Evolutionary conservation across 805 yeast species (phyloP).

Genomic region (Metschnikowia cubensis): DNA sequence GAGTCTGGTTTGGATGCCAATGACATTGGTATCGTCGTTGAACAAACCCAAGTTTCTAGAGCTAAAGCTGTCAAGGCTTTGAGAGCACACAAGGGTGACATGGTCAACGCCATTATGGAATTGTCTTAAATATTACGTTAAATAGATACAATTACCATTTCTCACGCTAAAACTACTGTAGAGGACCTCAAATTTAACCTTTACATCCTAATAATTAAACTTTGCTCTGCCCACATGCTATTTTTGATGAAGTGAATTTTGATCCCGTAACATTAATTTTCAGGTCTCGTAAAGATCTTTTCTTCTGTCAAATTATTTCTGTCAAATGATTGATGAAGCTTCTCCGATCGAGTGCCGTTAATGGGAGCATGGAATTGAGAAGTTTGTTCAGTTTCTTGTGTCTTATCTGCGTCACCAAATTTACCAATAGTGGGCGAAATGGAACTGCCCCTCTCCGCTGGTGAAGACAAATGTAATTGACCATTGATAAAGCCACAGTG

Average conservation of each 20-base stretch:
- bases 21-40: conserved; percentile 81
- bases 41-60: conserved; percentile 87
- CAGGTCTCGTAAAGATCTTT: background rate
- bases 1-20: conserved; percentile 77
- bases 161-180: background rate
- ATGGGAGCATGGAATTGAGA: background rate
- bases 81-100: conserved; percentile 83
- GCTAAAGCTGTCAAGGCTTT: conserved; percentile 89
- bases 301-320: background rate
- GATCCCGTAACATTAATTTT: background rate
- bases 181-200: background rate
- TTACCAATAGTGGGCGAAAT: background rate
- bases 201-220: background rate
- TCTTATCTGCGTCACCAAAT: background rate
- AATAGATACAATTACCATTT: background rate
- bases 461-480: conserved; percentile 3
- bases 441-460: background rate
- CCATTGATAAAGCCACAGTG: conserved; percentile 51
- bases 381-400: background rate
- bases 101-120: conserved; percentile 94
- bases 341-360: background rate
- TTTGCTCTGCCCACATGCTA: background rate
- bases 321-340: background rate
- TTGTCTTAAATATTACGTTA: conserved; percentile 35
- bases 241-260: background rate